These are phyloP conservation scores for Salix viminalis DNA, from an alignment of 345 rosid species.

Conservation along the genomic window DNA sequence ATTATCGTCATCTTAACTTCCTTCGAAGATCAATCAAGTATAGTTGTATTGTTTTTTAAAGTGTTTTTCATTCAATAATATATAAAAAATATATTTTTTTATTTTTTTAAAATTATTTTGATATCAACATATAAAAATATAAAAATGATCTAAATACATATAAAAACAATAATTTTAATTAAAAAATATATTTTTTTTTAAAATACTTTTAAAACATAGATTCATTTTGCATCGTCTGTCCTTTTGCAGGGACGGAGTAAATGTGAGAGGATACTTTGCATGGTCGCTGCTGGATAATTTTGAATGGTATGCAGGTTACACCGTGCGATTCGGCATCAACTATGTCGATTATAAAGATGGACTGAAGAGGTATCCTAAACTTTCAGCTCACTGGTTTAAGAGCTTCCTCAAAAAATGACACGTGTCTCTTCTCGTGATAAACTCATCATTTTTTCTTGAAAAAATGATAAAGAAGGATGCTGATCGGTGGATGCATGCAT, in stretches of 20 bases:
- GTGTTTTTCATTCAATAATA: rapidly evolving
- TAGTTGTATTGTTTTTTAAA: neutral
- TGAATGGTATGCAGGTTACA: slow-evolving; percentile 18
- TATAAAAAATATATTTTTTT: rapidly evolving
- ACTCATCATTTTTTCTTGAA: too few relatives aligned
- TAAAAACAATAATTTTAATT: too few relatives aligned
- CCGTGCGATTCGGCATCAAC: slow-evolving; percentile 21
- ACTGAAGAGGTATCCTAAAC: slow-evolving; percentile 22
- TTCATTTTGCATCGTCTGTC: neutral
- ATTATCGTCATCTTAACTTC: slow-evolving; percentile 29
- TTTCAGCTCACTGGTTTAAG: slow-evolving; percentile 16
- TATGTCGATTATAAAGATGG: slow-evolving; percentile 20
- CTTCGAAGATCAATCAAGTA: slow-evolving; percentile 32
- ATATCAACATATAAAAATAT: too few relatives aligned
- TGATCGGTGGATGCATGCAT: too few relatives aligned
- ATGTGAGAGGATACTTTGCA: slow-evolving; percentile 28
- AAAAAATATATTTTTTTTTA: too few relatives aligned
- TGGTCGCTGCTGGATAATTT: slow-evolving; percentile 25
- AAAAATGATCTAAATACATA: too few relatives aligned
- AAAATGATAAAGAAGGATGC: too few relatives aligned
- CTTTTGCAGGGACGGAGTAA: slow-evolving; percentile 9
- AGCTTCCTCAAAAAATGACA: slow-evolving; percentile 7
- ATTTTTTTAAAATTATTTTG: too few relatives aligned
- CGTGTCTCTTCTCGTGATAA: too few relatives aligned
- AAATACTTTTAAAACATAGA: too few relatives aligned